phyloP scores from a whole-genome alignment of 2,329 filamentous ascomycete genomes.

The Penicillium olsonii region DNA sequence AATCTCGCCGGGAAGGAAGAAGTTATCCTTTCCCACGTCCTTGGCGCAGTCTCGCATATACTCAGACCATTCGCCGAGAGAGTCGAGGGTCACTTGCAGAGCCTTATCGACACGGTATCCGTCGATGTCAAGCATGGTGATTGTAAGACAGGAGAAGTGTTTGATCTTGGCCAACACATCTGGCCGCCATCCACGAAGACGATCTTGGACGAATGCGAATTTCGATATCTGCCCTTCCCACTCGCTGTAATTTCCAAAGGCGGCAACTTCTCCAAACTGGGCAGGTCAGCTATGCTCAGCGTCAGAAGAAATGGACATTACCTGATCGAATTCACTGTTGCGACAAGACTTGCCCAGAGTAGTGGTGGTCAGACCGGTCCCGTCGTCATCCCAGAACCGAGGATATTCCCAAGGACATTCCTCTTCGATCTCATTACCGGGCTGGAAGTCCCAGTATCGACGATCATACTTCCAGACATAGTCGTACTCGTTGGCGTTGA shows the following conservation, averaged over 20 bases:
- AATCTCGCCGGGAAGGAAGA: conserved; percentile 65
- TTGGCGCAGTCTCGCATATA: conserved; percentile 60
- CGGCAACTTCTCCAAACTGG: conserved; percentile 62
- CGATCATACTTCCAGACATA: conserved; percentile 57
- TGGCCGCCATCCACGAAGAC: conserved; percentile 63
- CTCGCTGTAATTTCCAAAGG: conserved; percentile 63
- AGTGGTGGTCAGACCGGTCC: conserved; percentile 50
- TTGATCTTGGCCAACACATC: conserved; percentile 59
- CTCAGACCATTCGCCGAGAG: conserved; percentile 59
- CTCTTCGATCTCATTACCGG: conserved; percentile 54
- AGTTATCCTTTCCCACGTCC: conserved; percentile 61
- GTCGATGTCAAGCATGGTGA: conserved; percentile 63
- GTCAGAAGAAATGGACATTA: conserved; percentile 1
- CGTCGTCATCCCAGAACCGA: conserved; percentile 62
- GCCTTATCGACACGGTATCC: conserved; percentile 68
- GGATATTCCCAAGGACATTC: conserved; percentile 57
- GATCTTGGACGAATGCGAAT: conserved; percentile 67
- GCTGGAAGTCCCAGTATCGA: conserved; percentile 60
- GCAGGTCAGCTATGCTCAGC: not conserved
- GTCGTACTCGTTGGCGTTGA: conserved; percentile 57
- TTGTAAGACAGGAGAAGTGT: conserved; percentile 63
- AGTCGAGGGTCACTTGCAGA: conserved; percentile 63
- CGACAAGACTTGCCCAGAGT: conserved; percentile 55
- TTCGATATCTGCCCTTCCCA: conserved; percentile 65
- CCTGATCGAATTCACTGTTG: conserved; percentile 62